Percentiles rank a stretch among this genome's conserved stretches.
Conservation (phyloP, 2,329 filamentous ascomycete genomes). For the Apiospora phragmitis region DNA sequence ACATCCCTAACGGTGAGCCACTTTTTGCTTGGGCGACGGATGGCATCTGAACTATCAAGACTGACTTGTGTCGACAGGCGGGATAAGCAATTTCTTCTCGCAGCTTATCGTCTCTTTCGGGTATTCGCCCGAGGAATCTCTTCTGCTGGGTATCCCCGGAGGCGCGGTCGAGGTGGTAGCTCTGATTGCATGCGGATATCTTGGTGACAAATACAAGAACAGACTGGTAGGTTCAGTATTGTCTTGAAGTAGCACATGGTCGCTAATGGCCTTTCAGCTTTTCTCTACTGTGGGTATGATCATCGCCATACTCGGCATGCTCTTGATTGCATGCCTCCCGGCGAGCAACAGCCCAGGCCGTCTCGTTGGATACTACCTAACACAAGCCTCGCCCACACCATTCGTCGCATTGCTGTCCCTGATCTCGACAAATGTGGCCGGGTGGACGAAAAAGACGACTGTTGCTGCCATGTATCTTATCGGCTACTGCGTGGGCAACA, state of each 20-base stretch:
- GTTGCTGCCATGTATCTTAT: slow-evolving; percentile 55
- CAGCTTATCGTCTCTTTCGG: slow-evolving; percentile 56
- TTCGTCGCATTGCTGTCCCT: slow-evolving; percentile 66
- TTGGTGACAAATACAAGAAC: slow-evolving; percentile 57
- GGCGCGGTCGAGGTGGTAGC: slow-evolving; percentile 65
- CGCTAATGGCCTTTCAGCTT: slow-evolving; percentile 33
- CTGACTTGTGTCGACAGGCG: slow-evolving; percentile 20
- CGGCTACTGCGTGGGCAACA: slow-evolving; percentile 54
- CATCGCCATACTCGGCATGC: slow-evolving; percentile 57
- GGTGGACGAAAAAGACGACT: slow-evolving; percentile 60
- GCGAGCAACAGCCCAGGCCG: slow-evolving; percentile 57
- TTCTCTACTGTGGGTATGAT: slow-evolving; percentile 53
- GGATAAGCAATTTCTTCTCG: slow-evolving; percentile 39
- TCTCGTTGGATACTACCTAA: slow-evolving; percentile 66
- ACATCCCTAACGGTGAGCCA: slow-evolving; percentile 39
- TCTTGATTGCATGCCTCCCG: slow-evolving; percentile 65
- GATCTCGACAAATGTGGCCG: slow-evolving; percentile 61
- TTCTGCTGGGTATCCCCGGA: slow-evolving; percentile 65
- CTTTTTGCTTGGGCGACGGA: neutral
- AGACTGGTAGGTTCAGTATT: slow-evolving; percentile 41
- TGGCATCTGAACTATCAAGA: no score
- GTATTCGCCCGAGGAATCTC: slow-evolving; percentile 60
- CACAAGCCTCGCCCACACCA: slow-evolving; percentile 57
- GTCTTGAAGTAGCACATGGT: no score
- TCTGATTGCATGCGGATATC: slow-evolving; percentile 47